Conservation (phyloP, 768 basidiomycete species). For the Amanita fuliginea region DNA sequence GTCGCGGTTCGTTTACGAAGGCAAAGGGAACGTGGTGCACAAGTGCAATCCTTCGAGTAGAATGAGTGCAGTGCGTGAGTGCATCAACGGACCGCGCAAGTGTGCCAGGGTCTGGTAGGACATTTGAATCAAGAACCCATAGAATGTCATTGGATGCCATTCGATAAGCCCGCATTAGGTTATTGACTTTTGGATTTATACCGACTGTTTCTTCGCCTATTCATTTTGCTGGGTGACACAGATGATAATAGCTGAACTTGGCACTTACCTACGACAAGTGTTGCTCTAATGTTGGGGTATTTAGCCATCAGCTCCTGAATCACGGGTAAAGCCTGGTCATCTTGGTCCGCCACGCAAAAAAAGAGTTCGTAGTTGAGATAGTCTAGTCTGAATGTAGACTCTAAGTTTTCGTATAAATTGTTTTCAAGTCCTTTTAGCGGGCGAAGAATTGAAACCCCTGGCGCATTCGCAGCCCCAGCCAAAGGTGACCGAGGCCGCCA, state of each 20-base stretch:
- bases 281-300: slow-evolving; percentile 67
- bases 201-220: slow-evolving; percentile 81
- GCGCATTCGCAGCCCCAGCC: slow-evolving; percentile 36
- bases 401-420: slow-evolving; percentile 93
- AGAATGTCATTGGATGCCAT: slow-evolving; percentile 80
- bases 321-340: slow-evolving; percentile 81
- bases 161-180: slow-evolving; percentile 77
- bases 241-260: background rate
- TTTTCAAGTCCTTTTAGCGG: slow-evolving; percentile 93
- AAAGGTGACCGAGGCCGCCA: slow-evolving; percentile 52
- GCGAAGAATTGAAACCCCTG: slow-evolving; percentile 89
- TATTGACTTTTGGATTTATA: slow-evolving; percentile 96
- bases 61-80: slow-evolving; percentile 34
- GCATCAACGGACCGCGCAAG: slow-evolving; percentile 78
- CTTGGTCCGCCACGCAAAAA: slow-evolving; percentile 77
- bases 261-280: slow-evolving; percentile 62
- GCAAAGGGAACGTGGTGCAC: slow-evolving; percentile 97
- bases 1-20: slow-evolving; percentile 48
- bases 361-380: slow-evolving; percentile 90
- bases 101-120: slow-evolving; percentile 66
- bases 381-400: slow-evolving; percentile 85
- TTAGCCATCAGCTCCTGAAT: slow-evolving; percentile 67
- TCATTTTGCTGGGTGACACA: slow-evolving; percentile 1
- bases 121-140: slow-evolving; percentile 97
- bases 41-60: slow-evolving; percentile 53